phyloP scores from a whole-genome alignment of 129 eudicot genomes.

The Tanacetum coccineum region DNA sequence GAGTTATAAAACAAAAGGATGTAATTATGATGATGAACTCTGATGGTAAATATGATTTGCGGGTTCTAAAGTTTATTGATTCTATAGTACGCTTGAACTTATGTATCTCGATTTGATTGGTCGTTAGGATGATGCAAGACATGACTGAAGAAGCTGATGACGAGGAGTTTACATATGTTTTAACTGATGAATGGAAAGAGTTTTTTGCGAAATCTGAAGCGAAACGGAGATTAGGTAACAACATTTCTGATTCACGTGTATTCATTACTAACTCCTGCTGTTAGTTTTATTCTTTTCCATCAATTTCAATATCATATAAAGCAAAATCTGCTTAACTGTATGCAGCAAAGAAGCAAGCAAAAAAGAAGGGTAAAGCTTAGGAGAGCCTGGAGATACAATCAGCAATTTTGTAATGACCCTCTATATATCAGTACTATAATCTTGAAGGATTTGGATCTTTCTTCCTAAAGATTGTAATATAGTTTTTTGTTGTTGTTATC shows the following conservation, averaged over 20 bases:
- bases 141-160: constrained; percentile 31
- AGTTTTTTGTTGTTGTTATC: background rate
- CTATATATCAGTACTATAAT: background rate
- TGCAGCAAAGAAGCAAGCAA: constrained; percentile 63
- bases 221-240: constrained; percentile 51
- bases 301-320: background rate
- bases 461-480: background rate
- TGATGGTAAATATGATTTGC: too few species aligned
- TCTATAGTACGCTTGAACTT: too few species aligned
- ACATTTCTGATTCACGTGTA: background rate
- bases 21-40: too few species aligned
- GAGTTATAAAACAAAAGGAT: too few species aligned
- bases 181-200: constrained; percentile 85
- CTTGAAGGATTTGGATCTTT: background rate
- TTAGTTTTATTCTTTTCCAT: background rate
- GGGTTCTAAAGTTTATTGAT: too few species aligned
- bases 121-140: constrained; percentile 28
- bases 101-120: constrained; percentile 4
- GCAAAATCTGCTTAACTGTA: background rate
- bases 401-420: constrained; percentile 11
- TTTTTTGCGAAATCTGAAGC: constrained; percentile 85
- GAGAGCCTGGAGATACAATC: constrained; percentile 17
- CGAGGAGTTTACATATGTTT: constrained; percentile 53
- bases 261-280: background rate
- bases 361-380: constrained; percentile 38